Evolutionary conservation across 352 stramenopile species (phyloP), one percentile per base, ranked within the genome.

Genomic region (Phytophthora kernoviae): DNA sequence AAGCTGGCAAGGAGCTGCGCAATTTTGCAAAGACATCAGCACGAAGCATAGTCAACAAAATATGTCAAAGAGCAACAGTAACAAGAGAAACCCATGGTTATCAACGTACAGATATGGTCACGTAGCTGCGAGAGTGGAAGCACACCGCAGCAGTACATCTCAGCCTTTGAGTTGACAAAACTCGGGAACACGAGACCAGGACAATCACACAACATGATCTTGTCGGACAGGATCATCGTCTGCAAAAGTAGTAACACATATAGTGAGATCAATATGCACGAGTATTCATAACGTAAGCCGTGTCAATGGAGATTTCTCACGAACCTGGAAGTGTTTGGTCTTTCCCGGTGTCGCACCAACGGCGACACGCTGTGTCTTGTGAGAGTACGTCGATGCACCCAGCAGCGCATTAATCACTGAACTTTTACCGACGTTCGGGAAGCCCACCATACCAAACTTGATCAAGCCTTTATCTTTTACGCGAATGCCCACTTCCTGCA

Each of bases 361-460:
- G 22, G 87, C 98, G 17, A 99, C 98, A 52, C 98, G 94, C 48
- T 97, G 92, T 4, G 91, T 93, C 66, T 94, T 92, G 81, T 99
- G 97, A 30, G 87, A 91, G 65, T 96, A 95, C 44, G 96, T 98
- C 11, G 94, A 98, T 44, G 92, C 96, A 44, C 97, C 97, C 18
- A 99, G 79, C 21, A 99, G 78, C 27, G 98, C 97, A 70, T 99
- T 99, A 68, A 99, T 99, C 30, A 99, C 90, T 21, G 93, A 99
- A 62, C 85, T 98, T 83, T 99, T 99, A 48, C 98, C 98, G 56
- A 99, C 98, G 84, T 99, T 99, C 14, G 98, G 98, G 77, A 99
- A 99, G 32, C 98, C 98, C 32, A 99, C 96, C 96, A 99, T 99
- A 52, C 98, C 98, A 63, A 99, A 88, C 54, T 91, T 97, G 66